Base-by-base conservation (phyloP, 1,284 basidiomycete species). In the Ustilago sp. region DNA sequence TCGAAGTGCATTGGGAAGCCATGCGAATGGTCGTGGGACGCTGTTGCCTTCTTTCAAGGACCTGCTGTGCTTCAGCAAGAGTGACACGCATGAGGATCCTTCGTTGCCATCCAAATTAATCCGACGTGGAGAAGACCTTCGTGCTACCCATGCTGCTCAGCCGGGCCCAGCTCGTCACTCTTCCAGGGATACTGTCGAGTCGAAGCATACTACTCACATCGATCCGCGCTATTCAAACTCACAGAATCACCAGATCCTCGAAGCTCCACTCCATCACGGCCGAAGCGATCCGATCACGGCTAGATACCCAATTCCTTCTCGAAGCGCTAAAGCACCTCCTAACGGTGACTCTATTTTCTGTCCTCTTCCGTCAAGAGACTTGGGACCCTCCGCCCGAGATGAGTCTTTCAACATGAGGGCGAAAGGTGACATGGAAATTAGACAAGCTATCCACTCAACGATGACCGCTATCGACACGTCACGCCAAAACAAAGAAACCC, bases 1-100 rank as follows among this genome's bases (percentile, higher is more conserved):
- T 32, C 48, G 35, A 23, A 19, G 43, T 17, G 32, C 38, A 28
- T 23, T 31, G 13, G 8, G 19, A 0, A 35, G 36, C 8, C 11
- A 5, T 5, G 19, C 35, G 28, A 34, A 34, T 19, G 32, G 43
- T 23, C 35, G 47, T 13, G 53, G 45, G 19, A 36, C 47, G 31
- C 64, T 60, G 8, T 28, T 73, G 11, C 70, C 70, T 2, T 68
- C 70, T 7, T 73, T 73, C 50, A 41, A 47, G 19, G 70, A 73
- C 17, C 35, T 73, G 6, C 53, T 73, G 6, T 48, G 58, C 13
- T 63, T 66, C 31, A 55, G 53, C n/a, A 54, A 52, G n/a, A 31
- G 45, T 15, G 35, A 39, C 28, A 32, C 35, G 6, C 43, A 41
- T 11, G 54, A 35, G n/a, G n/a, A 50, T 31, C 23, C 11, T 6